phyloP scores from a whole-genome alignment of 495 filamentous ascomycete genomes.

The Penicillium egyptiacum region DNA sequence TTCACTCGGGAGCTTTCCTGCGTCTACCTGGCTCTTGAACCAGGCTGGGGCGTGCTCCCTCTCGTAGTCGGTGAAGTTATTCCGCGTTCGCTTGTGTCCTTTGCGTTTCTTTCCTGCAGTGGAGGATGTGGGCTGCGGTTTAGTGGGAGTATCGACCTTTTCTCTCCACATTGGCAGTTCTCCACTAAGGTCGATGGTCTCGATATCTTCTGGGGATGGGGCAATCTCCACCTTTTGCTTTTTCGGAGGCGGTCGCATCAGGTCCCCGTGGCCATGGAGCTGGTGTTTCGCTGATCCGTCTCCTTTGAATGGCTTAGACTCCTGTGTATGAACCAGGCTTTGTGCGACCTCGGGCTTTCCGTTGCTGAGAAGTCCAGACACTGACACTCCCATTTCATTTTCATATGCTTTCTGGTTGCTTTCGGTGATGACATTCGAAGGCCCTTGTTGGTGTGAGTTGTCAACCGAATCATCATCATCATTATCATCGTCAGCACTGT shows the following conservation, averaged over 20 bases:
- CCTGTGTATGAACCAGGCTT: background rate
- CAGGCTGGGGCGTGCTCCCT: slow-evolving; percentile 6
- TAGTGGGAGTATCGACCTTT: background rate
- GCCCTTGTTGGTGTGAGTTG: background rate
- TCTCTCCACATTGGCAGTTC: slow-evolving; percentile 1
- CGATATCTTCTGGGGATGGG: background rate
- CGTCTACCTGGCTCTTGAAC: background rate
- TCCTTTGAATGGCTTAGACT: background rate
- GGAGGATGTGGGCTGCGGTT: background rate
- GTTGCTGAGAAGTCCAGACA: background rate
- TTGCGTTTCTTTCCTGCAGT: background rate
- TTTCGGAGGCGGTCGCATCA: background rate
- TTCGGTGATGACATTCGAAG: background rate
- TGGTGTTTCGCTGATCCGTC: background rate
- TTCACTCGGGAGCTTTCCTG: background rate
- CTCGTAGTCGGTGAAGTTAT: slow-evolving; percentile 10
- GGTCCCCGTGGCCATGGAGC: too few relatives aligned
- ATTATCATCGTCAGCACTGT: background rate
- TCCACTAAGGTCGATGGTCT: background rate
- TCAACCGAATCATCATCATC: background rate
- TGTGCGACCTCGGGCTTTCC: background rate
- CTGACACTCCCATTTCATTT: background rate
- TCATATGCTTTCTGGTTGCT: background rate
- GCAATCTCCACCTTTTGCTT: background rate
- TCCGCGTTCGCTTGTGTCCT: background rate